A percentile compares a stretch with the other conserved stretches of the same genome.
Evolutionary conservation across 2,329 filamentous ascomycete genomes (phyloP).

Genomic region (Trichoderma guizhouense): DNA sequence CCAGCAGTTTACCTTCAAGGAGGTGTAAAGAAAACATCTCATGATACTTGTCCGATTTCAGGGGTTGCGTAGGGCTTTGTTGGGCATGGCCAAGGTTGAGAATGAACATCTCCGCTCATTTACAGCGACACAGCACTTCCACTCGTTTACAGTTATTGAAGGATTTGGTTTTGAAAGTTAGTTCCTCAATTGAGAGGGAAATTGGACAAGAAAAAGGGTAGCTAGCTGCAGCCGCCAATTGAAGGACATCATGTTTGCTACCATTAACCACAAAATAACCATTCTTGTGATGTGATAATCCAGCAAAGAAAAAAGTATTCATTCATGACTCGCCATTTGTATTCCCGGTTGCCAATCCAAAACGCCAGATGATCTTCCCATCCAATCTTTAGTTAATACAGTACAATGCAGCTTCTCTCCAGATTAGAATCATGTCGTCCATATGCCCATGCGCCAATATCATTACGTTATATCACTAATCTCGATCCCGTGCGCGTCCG

Average conservation of each 20-base stretch:
- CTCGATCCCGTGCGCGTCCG: slow-evolving; percentile 45
- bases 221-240: neutral
- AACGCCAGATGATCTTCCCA: neutral
- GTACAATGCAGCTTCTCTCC: neutral
- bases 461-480: neutral
- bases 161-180: neutral
- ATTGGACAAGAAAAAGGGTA: neutral
- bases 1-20: slow-evolving; percentile 2
- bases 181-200: neutral
- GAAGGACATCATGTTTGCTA: neutral
- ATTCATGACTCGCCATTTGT: neutral
- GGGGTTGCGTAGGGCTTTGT: neutral
- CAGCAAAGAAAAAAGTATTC: neutral
- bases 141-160: neutral
- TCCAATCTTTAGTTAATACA: neutral
- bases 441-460: neutral
- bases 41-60: too few species aligned
- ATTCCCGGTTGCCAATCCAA: neutral
- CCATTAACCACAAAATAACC: neutral
- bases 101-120: neutral
- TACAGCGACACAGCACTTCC: neutral
- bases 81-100: neutral
- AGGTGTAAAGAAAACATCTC: neutral
- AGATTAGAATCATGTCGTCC: neutral
- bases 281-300: neutral